A percentile compares a stretch with the other conserved stretches of the same genome.
phyloP scores from a whole-genome alignment of 2,329 filamentous ascomycete genomes.

The Neofusicoccum laricinum region DNA sequence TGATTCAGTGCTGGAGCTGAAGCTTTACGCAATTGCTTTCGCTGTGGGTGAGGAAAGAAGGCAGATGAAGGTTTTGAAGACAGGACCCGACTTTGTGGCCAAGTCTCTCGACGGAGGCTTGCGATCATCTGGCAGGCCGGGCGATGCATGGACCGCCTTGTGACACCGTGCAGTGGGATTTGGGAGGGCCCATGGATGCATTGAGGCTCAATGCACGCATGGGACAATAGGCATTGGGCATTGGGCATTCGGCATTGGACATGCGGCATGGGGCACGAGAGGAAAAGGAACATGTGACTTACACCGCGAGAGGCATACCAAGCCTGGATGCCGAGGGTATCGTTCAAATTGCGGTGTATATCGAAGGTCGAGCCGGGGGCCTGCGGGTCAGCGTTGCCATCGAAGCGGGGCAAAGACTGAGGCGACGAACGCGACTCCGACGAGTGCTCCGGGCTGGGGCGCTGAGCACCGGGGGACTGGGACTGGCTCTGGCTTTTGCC shows the following conservation, averaged over 20 bases:
- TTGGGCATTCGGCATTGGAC: no score
- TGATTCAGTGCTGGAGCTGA: neutral
- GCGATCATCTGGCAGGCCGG: neutral
- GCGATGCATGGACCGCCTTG: neutral
- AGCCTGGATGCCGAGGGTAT: slow-evolving; percentile 33
- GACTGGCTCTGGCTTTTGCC: neutral
- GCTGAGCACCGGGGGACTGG: slow-evolving; percentile 10
- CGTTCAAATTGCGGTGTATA: slow-evolving; percentile 34
- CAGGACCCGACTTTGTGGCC: neutral
- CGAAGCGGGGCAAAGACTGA: slow-evolving; percentile 30
- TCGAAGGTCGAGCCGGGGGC: neutral
- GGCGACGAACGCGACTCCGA: slow-evolving; percentile 22
- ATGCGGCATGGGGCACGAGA: neutral
- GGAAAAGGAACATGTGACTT: slow-evolving; percentile 18
- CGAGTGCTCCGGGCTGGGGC: slow-evolving; percentile 2
- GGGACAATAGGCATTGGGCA: neutral
- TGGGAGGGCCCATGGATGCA: no score
- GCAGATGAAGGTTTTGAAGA: neutral
- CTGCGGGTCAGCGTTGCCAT: slow-evolving; percentile 35
- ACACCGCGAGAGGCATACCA: slow-evolving; percentile 37
- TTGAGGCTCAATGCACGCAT: neutral
- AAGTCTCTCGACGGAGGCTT: neutral
- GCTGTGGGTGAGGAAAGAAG: neutral
- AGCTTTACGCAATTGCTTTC: neutral
- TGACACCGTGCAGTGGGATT: neutral